A percentile compares a stretch with the other conserved stretches of the same genome.
These are phyloP conservation scores for Scutellaria galericulata DNA, from an alignment of 257 asterid species.

Conservation along the genomic window DNA sequence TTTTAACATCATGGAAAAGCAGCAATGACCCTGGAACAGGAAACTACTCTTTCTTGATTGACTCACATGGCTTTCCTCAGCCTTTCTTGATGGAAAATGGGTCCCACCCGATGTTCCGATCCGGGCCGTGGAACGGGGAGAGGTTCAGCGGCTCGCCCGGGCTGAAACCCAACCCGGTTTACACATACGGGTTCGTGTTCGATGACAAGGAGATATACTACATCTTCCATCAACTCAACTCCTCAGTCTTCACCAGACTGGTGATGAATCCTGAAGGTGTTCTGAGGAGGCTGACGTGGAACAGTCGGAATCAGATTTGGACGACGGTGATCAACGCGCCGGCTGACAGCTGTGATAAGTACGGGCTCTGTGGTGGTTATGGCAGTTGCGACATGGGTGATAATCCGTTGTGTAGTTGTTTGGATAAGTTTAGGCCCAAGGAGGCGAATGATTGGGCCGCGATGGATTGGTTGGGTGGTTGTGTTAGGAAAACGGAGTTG, in stretches of 20 bases:
- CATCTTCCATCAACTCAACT: too few relatives aligned
- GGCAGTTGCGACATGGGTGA: conserved; percentile 39
- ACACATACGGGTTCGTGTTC: conserved; percentile 27
- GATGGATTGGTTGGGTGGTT: conserved; percentile 36
- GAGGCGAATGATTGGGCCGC: conserved; percentile 33
- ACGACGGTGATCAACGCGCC: conserved; percentile 34
- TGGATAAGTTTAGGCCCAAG: conserved; percentile 37
- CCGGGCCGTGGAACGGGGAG: conserved; percentile 42
- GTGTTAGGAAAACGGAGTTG: conserved; percentile 33
- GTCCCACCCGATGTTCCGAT: not conserved
- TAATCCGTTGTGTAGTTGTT: conserved; percentile 40
- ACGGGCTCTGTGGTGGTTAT: conserved; percentile 32
- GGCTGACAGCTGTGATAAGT: conserved; percentile 41
- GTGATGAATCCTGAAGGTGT: conserved; percentile 7
- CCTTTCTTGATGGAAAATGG: conserved; percentile 1
- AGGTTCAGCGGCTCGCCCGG: conserved; percentile 31
- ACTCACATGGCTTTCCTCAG: conserved; percentile 39
- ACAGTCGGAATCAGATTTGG: conserved; percentile 36
- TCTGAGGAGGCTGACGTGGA: conserved; percentile 35
- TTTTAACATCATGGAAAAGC: conserved; percentile 35
- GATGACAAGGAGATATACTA: conserved; percentile 19
- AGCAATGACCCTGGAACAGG: conserved; percentile 34
- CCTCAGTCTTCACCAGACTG: not conserved
- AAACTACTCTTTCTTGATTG: conserved; percentile 18
- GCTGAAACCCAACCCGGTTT: conserved; percentile 29